Percentiles rank a stretch among this genome's conserved stretches.
Conservation (phyloP, 2,329 filamentous ascomycete species). For the Paraphaeosphaeria minitans region DNA sequence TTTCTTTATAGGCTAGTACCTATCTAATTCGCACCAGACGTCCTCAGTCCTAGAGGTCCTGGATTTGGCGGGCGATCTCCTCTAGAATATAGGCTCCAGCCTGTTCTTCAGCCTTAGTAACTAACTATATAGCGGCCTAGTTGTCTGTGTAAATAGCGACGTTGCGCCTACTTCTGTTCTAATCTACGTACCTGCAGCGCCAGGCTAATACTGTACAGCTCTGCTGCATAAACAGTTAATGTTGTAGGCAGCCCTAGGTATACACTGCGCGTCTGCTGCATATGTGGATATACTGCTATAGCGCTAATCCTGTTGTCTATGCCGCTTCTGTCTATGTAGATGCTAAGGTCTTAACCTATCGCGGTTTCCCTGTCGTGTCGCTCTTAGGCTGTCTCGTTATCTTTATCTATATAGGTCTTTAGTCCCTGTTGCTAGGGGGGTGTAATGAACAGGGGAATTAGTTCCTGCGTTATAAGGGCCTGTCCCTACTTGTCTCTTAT, state of each 20-base stretch:
- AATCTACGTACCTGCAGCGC: slow-evolving; percentile 23
- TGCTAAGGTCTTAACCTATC: slow-evolving; percentile 21
- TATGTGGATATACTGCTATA: slow-evolving; percentile 21
- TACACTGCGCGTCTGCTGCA: slow-evolving; percentile 16
- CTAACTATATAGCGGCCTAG: slow-evolving; percentile 20
- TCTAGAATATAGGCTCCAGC: too few species aligned
- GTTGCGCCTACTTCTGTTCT: slow-evolving; percentile 12
- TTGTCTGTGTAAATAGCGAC: slow-evolving; percentile 30
- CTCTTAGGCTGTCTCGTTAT: too few species aligned
- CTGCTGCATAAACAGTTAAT: slow-evolving; percentile 20
- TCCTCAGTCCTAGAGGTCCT: too few species aligned
- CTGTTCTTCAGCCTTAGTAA: slow-evolving; percentile 19
- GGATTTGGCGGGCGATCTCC: too few species aligned
- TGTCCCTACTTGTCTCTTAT: too few species aligned
- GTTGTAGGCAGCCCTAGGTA: slow-evolving; percentile 17
- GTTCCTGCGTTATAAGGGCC: too few species aligned
- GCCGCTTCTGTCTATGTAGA: slow-evolving; percentile 28
- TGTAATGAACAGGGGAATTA: too few species aligned
- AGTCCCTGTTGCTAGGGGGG: too few species aligned
- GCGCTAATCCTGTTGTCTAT: slow-evolving; percentile 23
- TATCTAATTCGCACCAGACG: too few species aligned
- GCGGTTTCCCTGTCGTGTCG: slow-evolving; percentile 20
- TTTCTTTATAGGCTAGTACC: too few species aligned
- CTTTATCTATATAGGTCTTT: too few species aligned
- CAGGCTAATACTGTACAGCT: slow-evolving; percentile 23